Percentiles rank a stretch among this genome's conserved stretches.
Evolutionary conservation across 768 basidiomycete species (phyloP).

Genomic region (Hericium alpestre): DNA sequence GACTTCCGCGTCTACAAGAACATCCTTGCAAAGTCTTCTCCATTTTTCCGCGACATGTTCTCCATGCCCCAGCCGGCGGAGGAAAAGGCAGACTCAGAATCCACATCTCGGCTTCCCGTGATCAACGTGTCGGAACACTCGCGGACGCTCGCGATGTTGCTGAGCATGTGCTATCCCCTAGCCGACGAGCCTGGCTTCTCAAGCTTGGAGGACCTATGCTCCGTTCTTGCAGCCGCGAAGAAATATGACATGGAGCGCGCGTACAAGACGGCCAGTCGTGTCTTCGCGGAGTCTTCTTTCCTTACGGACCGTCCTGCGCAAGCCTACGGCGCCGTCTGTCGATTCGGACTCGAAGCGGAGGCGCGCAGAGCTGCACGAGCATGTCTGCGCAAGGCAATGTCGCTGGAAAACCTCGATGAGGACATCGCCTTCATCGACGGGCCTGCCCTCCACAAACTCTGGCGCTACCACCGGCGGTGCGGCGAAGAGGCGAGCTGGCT

Average conservation of each 20-base stretch:
- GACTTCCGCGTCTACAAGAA: conserved; percentile 9
- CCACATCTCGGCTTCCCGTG: not conserved
- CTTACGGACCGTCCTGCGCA: not conserved
- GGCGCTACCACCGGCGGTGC: not conserved
- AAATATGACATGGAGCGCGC: not conserved
- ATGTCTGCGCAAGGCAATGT: not conserved
- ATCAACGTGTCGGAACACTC: not conserved
- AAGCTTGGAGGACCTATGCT: not conserved
- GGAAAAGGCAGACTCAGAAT: not conserved
- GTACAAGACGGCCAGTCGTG: not conserved
- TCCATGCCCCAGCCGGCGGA: not conserved
- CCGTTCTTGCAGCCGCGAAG: not conserved
- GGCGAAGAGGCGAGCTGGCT: not conserved
- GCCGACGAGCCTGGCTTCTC: not conserved
- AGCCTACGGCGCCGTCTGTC: not conserved
- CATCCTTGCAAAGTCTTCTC: conserved; percentile 10
- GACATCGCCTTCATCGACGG: not conserved
- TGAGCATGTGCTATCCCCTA: not conserved
- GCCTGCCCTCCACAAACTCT: not conserved
- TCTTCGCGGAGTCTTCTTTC: not conserved
- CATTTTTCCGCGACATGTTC: not conserved
- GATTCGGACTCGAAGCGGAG: not conserved
- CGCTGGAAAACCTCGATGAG: not conserved
- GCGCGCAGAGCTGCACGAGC: not conserved
- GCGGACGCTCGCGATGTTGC: not conserved